Conservation (phyloP, 306 rosid species). For the Trifolium pratense region DNA sequence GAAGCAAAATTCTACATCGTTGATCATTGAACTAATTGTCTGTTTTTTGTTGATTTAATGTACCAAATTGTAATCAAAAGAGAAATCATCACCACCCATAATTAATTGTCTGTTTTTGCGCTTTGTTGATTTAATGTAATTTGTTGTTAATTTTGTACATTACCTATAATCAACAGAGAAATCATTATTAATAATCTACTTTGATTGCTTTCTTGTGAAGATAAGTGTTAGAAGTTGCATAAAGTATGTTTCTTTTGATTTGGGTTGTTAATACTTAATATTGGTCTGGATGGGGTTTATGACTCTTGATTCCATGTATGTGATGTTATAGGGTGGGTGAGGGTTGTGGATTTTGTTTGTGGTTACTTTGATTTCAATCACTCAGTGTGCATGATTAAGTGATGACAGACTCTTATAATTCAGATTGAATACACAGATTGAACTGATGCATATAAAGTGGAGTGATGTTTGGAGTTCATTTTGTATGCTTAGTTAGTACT, state of each 20-base stretch:
- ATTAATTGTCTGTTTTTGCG: too few species aligned
- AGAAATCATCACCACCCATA: too few species aligned
- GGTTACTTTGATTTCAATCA: constrained; percentile 12
- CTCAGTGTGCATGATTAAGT: constrained; percentile 3
- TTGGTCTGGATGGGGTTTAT: constrained; percentile 15
- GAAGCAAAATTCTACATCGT: too few species aligned
- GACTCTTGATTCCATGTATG: background rate
- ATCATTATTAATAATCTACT: too few species aligned
- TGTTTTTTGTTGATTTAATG: too few species aligned
- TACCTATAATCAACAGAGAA: too few species aligned
- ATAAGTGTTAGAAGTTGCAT: constrained; percentile 25
- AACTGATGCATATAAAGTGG: background rate
- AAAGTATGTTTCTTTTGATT: constrained; percentile 9
- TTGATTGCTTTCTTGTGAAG: constrained; percentile 17
- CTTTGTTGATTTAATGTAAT: too few species aligned
- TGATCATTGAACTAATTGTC: too few species aligned
- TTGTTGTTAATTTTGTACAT: too few species aligned
- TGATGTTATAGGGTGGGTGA: background rate
- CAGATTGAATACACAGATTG: constrained; percentile 13
- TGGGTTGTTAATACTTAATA: constrained; percentile 17
- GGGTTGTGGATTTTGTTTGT: constrained; percentile 8
- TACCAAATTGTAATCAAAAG: too few species aligned
- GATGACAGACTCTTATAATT: background rate
- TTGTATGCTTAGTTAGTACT: constrained; percentile 16
- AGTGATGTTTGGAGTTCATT: constrained; percentile 27